Evolutionary conservation across 2,329 filamentous ascomycete species (phyloP), one percentile per base, ranked within the genome.

Genomic region (Parafenestella ontariensis): DNA sequence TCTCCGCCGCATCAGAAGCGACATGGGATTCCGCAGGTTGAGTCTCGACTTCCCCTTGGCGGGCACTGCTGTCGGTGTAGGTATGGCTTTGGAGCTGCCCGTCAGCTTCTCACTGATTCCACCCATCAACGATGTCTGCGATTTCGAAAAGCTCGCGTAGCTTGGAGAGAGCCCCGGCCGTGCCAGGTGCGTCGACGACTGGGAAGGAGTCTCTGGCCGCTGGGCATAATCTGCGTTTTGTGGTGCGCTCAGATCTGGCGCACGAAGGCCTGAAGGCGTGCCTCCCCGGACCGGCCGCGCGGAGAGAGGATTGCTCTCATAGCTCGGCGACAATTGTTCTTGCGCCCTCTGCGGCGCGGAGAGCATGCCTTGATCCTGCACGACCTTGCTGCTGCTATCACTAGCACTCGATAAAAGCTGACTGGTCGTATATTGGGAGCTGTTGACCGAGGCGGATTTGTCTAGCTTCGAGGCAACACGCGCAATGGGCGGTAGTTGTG

Each of bases 1-100:
- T 52, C 84, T 78, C 42, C 85, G 78, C 21, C 85, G 79, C 60
- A 84, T 82, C 42, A 87, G 74, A 13, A 88, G 75, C 5, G 83
- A 81, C 81, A 87, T 85, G 9, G 85, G 85, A 62, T 87, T 88
- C 36, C 86, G 73, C 21, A 87, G 74, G 61, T 83, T 84, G 39
- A 84, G 71, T 68, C 81, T 80, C 37, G 81, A 80, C 65, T 83
- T 85, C 26, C 76, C 58, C 62, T 76, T 77, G 40, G 54, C 54
- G 20, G 68, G 56, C 3, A 65, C 60, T 10, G 55, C 37, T 9
- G 64, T 64, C 5, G 63, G 62, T 3, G 65, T 58, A 1, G 62
- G 49, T 5, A 58, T 42, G n/a, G 58, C 28, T 50, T 67, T 72
- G 13, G 67, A 58, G 20, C 51, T 59, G 56, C 61, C 61, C 3